These are phyloP conservation scores for Cyphellophora attinorum DNA, from an alignment of 2,329 filamentous ascomycete genomes.

Conservation along the genomic window DNA sequence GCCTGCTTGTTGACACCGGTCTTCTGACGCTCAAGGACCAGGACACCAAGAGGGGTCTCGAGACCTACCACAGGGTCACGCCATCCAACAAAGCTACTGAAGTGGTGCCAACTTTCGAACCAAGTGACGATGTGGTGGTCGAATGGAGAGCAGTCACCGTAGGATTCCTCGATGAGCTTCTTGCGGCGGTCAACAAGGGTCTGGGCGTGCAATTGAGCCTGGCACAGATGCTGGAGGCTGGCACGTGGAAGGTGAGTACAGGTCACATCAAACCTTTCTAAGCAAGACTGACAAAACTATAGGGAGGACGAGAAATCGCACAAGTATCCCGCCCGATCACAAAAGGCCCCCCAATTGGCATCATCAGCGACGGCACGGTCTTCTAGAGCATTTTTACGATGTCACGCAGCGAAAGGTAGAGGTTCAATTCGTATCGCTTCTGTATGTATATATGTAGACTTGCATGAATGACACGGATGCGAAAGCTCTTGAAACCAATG, in stretches of 20 bases:
- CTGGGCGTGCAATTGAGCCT: slow-evolving; percentile 64
- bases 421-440: too few species aligned
- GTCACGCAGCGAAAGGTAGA: background rate
- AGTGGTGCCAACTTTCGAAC: slow-evolving; percentile 63
- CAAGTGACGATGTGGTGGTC: slow-evolving; percentile 68
- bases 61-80: slow-evolving; percentile 60
- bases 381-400: slow-evolving; percentile 53
- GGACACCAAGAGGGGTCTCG: slow-evolving; percentile 61
- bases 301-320: slow-evolving; percentile 90
- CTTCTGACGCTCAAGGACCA: slow-evolving; percentile 65
- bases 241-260: slow-evolving; percentile 83
- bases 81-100: slow-evolving; percentile 64
- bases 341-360: slow-evolving; percentile 91
- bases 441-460: too few species aligned
- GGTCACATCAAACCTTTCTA: background rate
- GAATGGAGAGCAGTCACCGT: slow-evolving; percentile 71
- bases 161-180: slow-evolving; percentile 62
- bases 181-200: slow-evolving; percentile 57
- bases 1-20: slow-evolving; percentile 75
- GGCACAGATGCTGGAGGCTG: slow-evolving; percentile 86
- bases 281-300: slow-evolving; percentile 24
- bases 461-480: too few species aligned
- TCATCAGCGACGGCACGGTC: slow-evolving; percentile 90
- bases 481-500: too few species aligned
- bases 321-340: slow-evolving; percentile 94